Evolutionary conservation across 768 basidiomycete genomes (phyloP), one percentile per base, ranked within the genome.

Genomic region (Trametes cinnabarina): DNA sequence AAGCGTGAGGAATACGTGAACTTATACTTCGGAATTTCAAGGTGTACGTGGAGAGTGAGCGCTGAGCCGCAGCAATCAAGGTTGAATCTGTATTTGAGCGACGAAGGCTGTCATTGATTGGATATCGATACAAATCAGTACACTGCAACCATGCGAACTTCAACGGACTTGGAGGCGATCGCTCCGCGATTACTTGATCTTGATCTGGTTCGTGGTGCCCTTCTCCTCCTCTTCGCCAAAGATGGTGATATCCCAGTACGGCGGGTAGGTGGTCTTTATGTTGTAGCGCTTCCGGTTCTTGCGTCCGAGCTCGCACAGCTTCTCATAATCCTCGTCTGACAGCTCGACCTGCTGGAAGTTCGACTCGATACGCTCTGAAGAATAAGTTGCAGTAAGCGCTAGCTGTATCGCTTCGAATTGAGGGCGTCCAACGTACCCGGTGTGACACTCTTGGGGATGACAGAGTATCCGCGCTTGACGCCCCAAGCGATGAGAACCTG

Each of bases 401-500:
- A n/a, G n/a, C n/a, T n/a, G n/a, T n/a, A n/a, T n/a, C n/a, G n/a
- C n/a, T n/a, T n/a, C n/a, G n/a, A n/a, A n/a, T n/a, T 42, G 8
- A 4, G 20, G 15, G 12, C 9, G 1, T 15, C 11, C 15, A 4
- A 40, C 55, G 19, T 37, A 81, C 79, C 72, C 66, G 86, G 77
- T 56, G 86, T 77, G 25, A 92, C 88, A 54, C 83, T 85, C 80
- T 94, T 94, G 17, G 92, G 92, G 65, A 94, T 91, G 60, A 94
- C 87, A 9, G 85, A 85, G 71, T 85, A 87, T 12, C 91, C 92
- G 40, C 90, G 81, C 64, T 85, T 69, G 35, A 73, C 81, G 12
- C 84, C 87, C 91, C 91, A 95, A 0, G 90, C 89, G 59, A 96
- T 74, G 53, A 94, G 78, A 35, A 94, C 87, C 71, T 94, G 90